Evolutionary conservation across 148 eudicot species (phyloP).

Genomic region (Spergularia marina): DNA sequence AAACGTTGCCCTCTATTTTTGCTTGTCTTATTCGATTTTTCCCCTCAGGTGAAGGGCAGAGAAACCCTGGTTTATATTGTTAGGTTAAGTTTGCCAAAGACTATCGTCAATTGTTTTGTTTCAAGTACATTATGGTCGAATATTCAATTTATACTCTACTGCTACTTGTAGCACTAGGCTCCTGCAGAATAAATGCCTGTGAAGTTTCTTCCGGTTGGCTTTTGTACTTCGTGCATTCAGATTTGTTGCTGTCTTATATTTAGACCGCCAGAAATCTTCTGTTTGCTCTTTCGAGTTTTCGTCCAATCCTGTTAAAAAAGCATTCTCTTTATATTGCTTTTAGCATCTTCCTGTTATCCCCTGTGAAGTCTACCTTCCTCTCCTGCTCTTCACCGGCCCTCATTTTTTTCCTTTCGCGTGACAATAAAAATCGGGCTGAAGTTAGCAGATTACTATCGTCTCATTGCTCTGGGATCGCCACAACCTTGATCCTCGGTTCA

Average conservation of each 20-base stretch:
- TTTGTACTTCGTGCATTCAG: too few relatives aligned
- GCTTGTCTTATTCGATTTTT: slow-evolving; percentile 21
- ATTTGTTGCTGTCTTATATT: too few relatives aligned
- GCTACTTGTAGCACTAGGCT: slow-evolving; percentile 25
- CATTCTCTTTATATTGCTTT: too few relatives aligned
- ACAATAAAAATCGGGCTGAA: too few relatives aligned
- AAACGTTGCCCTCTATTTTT: slow-evolving; percentile 21
- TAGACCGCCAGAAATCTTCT: not conserved
- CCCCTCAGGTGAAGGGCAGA: slow-evolving; percentile 29
- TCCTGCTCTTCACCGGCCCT: too few relatives aligned
- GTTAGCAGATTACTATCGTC: too few relatives aligned
- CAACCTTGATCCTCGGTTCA: too few relatives aligned
- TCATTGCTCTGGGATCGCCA: too few relatives aligned
- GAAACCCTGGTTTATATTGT: slow-evolving; percentile 27
- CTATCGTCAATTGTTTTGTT: slow-evolving; percentile 11
- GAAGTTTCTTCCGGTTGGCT: slow-evolving; percentile 9
- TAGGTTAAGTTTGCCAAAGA: slow-evolving; percentile 24
- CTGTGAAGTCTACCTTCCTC: too few relatives aligned
- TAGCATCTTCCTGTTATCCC: too few relatives aligned
- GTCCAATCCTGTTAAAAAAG: too few relatives aligned
- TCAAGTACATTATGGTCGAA: slow-evolving; percentile 17
- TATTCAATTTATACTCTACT: slow-evolving; percentile 28
- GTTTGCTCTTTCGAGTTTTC: not conserved
- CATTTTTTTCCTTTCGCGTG: too few relatives aligned
- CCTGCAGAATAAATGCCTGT: slow-evolving; percentile 30